These are phyloP conservation scores for Fraxinus albicans DNA, from an alignment of 305 asterid genomes.

Conservation along the genomic window DNA sequence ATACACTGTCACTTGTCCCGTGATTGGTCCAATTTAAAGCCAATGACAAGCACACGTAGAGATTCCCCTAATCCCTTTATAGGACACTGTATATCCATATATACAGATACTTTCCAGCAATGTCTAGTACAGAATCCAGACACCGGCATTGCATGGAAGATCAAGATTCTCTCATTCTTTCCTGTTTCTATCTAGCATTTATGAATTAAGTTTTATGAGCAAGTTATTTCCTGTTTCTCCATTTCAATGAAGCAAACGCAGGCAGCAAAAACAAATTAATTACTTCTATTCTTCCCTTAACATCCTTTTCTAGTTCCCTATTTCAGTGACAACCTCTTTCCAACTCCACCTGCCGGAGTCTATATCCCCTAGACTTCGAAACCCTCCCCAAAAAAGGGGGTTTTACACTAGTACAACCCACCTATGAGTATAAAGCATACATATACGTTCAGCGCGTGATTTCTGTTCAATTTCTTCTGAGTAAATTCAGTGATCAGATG, in stretches of 20 bases:
- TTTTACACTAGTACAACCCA: no score
- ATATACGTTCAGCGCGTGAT: no score
- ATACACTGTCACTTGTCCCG: background rate
- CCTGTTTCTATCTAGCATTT: background rate
- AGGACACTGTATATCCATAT: background rate
- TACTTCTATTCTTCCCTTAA: background rate
- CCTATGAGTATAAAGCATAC: no score
- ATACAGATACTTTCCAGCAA: background rate
- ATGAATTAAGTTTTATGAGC: background rate
- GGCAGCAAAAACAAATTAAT: background rate
- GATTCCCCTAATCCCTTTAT: background rate
- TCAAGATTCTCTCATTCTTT: background rate
- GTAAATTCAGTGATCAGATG: no score
- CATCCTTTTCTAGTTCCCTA: background rate
- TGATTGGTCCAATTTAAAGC: background rate
- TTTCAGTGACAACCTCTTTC: background rate
- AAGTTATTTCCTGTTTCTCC: background rate
- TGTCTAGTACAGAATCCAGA: background rate
- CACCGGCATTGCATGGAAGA: background rate
- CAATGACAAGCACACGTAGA: background rate
- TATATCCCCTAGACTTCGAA: no score
- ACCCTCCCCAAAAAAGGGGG: no score
- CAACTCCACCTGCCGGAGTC: background rate
- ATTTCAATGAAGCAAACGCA: background rate
- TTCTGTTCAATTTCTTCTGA: no score